Conservation (phyloP, 129 eudicot species). For the Flaveria robusta region DNA sequence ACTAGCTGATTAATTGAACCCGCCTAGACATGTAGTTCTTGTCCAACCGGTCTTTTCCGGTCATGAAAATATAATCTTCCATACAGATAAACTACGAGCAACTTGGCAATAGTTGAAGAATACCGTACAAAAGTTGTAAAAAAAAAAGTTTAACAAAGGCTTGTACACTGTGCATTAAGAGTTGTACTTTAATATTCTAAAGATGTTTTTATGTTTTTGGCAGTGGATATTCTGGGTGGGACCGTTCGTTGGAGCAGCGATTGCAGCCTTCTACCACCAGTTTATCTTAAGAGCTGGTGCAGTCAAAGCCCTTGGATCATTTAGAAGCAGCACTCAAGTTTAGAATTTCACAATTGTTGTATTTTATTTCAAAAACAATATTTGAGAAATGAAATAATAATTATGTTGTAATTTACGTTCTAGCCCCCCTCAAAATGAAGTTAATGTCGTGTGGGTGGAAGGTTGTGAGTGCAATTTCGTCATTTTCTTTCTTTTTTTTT, state of each 20-base stretch:
- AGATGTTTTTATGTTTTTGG: neutral
- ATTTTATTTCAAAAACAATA: neutral
- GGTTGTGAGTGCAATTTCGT: neutral
- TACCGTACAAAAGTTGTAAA: too few relatives aligned
- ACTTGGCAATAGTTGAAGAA: too few relatives aligned
- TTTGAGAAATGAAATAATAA: neutral
- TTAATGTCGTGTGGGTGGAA: neutral
- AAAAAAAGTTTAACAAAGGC: too few relatives aligned
- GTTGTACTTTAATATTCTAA: neutral
- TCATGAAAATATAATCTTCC: too few relatives aligned
- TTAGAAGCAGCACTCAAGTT: constrained; percentile 48
- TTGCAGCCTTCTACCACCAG: constrained; percentile 86
- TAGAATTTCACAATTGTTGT: neutral
- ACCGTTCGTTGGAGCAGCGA: constrained; percentile 74
- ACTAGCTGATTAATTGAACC: too few relatives aligned
- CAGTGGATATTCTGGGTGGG: constrained; percentile 92
- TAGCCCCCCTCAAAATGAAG: neutral
- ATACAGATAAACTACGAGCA: too few relatives aligned
- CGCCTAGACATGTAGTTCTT: too few relatives aligned
- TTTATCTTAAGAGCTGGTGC: constrained; percentile 74
- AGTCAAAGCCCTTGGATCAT: constrained; percentile 64
- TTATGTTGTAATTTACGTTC: neutral
- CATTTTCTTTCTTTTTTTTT: neutral
- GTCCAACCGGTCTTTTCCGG: too few relatives aligned
- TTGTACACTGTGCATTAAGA: neutral